Conservation (phyloP, 2,329 filamentous ascomycete species). For the Hypoxylon sp. region DNA sequence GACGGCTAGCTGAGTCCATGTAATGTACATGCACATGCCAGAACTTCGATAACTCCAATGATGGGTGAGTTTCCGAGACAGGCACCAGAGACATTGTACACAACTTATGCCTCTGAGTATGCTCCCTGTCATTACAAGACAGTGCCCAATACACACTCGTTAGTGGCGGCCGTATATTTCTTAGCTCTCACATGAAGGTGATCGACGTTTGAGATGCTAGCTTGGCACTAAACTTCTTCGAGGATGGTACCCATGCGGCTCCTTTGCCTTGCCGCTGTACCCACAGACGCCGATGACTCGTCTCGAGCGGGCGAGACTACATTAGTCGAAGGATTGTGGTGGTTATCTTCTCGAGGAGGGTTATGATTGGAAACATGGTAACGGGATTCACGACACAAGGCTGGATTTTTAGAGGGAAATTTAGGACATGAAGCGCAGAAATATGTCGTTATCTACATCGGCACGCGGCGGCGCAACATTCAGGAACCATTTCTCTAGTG, state of each 20-base stretch:
- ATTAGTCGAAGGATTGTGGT: too few relatives aligned
- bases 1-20: conserved; percentile 11
- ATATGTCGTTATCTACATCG: neutral
- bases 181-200: neutral
- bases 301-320: neutral
- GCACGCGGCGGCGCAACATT: conserved; percentile 12
- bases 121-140: conserved; percentile 25
- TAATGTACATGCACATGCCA: conserved; percentile 30
- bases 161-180: conserved; percentile 20
- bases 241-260: conserved; percentile 32
- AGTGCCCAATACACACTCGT: conserved; percentile 27
- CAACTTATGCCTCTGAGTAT: conserved; percentile 14
- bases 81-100: conserved; percentile 30
- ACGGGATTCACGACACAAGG: too few relatives aligned
- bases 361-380: too few relatives aligned
- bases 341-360: too few relatives aligned
- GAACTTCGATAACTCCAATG: conserved; percentile 4
- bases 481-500: conserved; percentile 26
- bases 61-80: conserved; percentile 30
- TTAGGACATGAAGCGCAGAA: too few relatives aligned
- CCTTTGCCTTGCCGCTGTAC: conserved; percentile 14
- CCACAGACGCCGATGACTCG: conserved; percentile 5
- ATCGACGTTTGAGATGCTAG: conserved; percentile 11
- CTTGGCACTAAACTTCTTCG: conserved; percentile 19
- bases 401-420: neutral